Base-by-base conservation (phyloP, 768 basidiomycete genomes). In the Amanita polypyramis region DNA sequence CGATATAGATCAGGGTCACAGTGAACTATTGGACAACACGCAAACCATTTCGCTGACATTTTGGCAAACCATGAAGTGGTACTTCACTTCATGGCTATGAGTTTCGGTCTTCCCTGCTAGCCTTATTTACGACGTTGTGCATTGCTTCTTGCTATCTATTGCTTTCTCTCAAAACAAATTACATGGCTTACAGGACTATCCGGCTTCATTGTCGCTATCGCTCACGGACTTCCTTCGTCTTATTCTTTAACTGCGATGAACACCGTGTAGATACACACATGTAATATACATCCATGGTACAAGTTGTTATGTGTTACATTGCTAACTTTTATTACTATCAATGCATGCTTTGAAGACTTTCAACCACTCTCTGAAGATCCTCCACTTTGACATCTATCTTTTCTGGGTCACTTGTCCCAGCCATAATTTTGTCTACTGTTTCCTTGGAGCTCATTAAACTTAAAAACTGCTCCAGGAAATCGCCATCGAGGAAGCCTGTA, bases 401-500 rank as follows among this genome's bases (percentile, higher is more conserved):
- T 62, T 90, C 85, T 2, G 76, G 76, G 43, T 77, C 72, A 46
- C 66, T 78, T 14, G 67, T 63, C 7, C 86, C 87, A 23, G 66
- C 57, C 54, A 82, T 63, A 8, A 87, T 75, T 50, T 70, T 64
- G 45, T 72, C 61, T n/a, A 79, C 63, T 19, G 70, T 62, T 4
- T 66, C 57, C 0, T 70, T 62, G 15, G 72, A 64, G 10, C 56
- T 60, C 32, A 66, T 35, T 41, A 71, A 66, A 14, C 62, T 63
- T 45, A 82, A 68, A 61, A 85, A 80, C 15, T 68, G 65, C 61
- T 93, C 87, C 15, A 96, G 59, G 53, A 92, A 86, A 58, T 89
- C 85, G 1, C 92, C 93, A 52, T 96, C 92, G 23, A 96, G 68
- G 70, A 96, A 92, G 12, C 90, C 91, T 34, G 71, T 73, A 1